Percentiles rank a stretch among this genome's conserved stretches.
These are phyloP conservation scores for Cytospora schulzeri DNA, from an alignment of 2,329 filamentous ascomycete species.

Conservation along the genomic window DNA sequence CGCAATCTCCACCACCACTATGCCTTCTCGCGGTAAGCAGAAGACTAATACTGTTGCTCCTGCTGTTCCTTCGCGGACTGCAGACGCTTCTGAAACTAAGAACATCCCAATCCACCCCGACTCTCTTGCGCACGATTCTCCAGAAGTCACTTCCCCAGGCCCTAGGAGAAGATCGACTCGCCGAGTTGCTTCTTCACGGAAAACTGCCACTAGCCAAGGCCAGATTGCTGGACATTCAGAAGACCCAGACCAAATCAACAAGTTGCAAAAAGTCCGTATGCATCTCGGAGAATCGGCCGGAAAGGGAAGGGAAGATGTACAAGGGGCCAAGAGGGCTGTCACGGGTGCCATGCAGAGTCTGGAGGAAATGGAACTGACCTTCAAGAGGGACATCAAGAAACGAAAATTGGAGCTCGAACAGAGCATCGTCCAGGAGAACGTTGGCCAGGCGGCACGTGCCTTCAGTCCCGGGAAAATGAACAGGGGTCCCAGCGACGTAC, in stretches of 20 bases:
- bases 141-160: not conserved
- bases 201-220: not conserved
- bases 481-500: not conserved
- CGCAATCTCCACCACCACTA: conserved; percentile 10
- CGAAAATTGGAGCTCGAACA: conserved; percentile 52
- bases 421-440: conserved; percentile 36
- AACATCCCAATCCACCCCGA: not conserved
- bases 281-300: not conserved
- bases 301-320: not conserved
- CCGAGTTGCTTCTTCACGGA: not conserved
- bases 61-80: not conserved
- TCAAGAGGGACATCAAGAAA: conserved; percentile 46
- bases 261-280: conserved; percentile 1
- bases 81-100: not conserved
- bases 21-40: conserved; percentile 22
- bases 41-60: not conserved
- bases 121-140: not conserved
- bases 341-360: conserved; percentile 48
- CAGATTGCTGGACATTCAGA: not conserved
- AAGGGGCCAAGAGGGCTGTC: conserved; percentile 31
- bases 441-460: not conserved
- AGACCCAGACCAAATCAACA: not conserved
- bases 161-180: conserved; percentile 22
- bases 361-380: conserved; percentile 51
- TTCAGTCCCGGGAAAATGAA: not conserved